Conservation (phyloP, 148 eudicot species). For the Vaccinium vitisidaea region DNA sequence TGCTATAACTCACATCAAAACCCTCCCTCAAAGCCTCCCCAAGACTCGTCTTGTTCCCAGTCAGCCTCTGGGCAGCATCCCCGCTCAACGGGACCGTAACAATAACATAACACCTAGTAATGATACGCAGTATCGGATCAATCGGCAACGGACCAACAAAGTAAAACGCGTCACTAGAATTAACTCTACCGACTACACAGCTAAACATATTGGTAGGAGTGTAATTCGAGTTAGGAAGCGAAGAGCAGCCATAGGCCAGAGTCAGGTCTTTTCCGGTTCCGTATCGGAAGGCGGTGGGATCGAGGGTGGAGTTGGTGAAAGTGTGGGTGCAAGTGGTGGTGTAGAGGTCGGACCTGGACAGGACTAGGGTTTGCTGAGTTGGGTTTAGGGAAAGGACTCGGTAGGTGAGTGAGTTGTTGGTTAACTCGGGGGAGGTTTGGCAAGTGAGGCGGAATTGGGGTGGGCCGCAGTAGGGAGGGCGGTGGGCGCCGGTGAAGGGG, state of each 20-base stretch:
- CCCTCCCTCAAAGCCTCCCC: constrained; percentile 35
- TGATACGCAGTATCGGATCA: constrained; percentile 23
- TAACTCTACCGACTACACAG: constrained; percentile 20
- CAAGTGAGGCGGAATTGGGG: constrained; percentile 41
- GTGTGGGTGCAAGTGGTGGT: constrained; percentile 29
- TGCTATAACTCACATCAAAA: constrained; percentile 27
- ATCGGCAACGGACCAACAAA: constrained; percentile 37
- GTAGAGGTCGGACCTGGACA: constrained; percentile 30
- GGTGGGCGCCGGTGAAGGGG: constrained; percentile 46
- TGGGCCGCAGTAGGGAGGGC: constrained; percentile 43
- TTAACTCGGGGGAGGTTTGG: constrained; percentile 18
- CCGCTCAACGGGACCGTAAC: constrained; percentile 24
- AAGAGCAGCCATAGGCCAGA: constrained; percentile 34
- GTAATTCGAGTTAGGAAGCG: neutral
- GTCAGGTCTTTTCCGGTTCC: constrained; percentile 15
- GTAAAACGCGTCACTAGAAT: constrained; percentile 20
- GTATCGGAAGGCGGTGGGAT: constrained; percentile 20
- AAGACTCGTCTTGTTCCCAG: constrained; percentile 15
- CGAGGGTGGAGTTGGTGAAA: constrained; percentile 32
- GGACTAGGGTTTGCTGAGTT: constrained; percentile 20
- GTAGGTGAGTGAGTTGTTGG: constrained; percentile 27
- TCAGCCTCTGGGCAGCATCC: constrained; percentile 17
- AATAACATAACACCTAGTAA: constrained; percentile 13
- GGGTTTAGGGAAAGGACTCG: constrained; percentile 27
- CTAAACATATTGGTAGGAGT: constrained; percentile 21